Evolutionary conservation across 2,329 filamentous ascomycete species (phyloP), one percentile per base, ranked within the genome.

Genomic region (Alternaria sp.): DNA sequence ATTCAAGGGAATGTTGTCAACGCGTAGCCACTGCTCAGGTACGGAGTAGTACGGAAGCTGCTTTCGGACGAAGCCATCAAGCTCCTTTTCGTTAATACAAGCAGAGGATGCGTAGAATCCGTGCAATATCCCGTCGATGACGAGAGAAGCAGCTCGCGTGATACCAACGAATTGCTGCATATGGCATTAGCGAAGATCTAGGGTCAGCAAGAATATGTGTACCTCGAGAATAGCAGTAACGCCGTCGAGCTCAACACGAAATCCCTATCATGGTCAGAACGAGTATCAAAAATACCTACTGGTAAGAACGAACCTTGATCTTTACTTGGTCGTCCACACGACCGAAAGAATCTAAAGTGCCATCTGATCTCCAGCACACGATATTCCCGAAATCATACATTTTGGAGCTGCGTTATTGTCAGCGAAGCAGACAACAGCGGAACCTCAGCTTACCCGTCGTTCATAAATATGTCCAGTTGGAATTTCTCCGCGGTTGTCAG

Each of bases 341-440:
- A 3, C 86, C 85, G 33, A 86, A 80, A 23, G 83, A 84, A 41
- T 85, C 80, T 36, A 88, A 77, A 26, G 79, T 80, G 10, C 86
- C 85, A 64, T 85, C 81, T 2, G 77, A 68, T 36, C 79, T 78
- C 85, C 85, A 87, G 11, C 79, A 78, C 17, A 82, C 84, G 23
- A 88, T 78, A 63, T 88, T 86, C 6, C 85, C 86, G 2, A 86
- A 88, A 65, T 85, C 85, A 73, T 85, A 88, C 82, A 87, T 86
- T 63, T 77, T 77, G 2, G 70, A 73, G 3, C 72, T 75, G 26
- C 3, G 14, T 14, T 1, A 6, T 11, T 1, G 3, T 66, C 4
- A 65, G 56, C 14, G 5, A 21, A 23, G 23, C 33, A 5, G 7
- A 1, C 10, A 13, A 8, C 33, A 34, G 26, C 4, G 3, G 8